Conservation (phyloP, 495 filamentous ascomycete species). For the Xylaria grammica region DNA sequence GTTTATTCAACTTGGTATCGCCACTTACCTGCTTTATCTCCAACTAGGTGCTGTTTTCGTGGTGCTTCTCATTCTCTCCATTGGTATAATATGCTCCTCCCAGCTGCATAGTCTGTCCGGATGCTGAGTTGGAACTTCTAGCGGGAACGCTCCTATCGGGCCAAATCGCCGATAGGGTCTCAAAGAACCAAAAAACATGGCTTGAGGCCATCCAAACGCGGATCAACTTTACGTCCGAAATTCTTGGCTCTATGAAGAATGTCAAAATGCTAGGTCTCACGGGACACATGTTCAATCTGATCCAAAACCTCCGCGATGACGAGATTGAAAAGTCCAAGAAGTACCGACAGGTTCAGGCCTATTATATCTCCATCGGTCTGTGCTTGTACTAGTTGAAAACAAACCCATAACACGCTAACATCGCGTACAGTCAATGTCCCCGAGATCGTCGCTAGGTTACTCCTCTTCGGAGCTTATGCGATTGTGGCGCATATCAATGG, state of each 20-base stretch:
- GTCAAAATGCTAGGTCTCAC: constrained; percentile 48
- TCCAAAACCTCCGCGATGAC: constrained; percentile 57
- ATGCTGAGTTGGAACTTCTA: constrained; percentile 9
- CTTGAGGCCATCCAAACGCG: constrained; percentile 41
- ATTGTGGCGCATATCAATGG: constrained; percentile 31
- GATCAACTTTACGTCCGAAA: constrained; percentile 38
- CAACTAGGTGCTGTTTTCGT: constrained; percentile 25
- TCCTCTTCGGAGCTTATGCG: constrained; percentile 35
- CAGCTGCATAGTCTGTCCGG: not conserved
- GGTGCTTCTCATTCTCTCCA: constrained; percentile 19
- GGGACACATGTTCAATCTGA: constrained; percentile 33
- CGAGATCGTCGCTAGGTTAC: constrained; percentile 28
- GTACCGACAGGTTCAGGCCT: constrained; percentile 23
- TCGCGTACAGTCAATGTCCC: constrained; percentile 21
- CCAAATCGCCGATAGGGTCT: constrained; percentile 7
- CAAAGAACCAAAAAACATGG: constrained; percentile 40
- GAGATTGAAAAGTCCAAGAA: constrained; percentile 47
- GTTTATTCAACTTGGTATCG: constrained; percentile 12
- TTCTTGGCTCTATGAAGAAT: constrained; percentile 46
- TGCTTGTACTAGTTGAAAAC: not conserved
- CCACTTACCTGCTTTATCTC: constrained; percentile 20
- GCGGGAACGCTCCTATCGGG: constrained; percentile 14
- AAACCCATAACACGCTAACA: not conserved
- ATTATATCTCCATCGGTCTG: constrained; percentile 23
- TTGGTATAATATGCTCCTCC: not conserved